phyloP scores from a whole-genome alignment of 352 stramenopile genomes.

The Phytopythium litorale region DNA sequence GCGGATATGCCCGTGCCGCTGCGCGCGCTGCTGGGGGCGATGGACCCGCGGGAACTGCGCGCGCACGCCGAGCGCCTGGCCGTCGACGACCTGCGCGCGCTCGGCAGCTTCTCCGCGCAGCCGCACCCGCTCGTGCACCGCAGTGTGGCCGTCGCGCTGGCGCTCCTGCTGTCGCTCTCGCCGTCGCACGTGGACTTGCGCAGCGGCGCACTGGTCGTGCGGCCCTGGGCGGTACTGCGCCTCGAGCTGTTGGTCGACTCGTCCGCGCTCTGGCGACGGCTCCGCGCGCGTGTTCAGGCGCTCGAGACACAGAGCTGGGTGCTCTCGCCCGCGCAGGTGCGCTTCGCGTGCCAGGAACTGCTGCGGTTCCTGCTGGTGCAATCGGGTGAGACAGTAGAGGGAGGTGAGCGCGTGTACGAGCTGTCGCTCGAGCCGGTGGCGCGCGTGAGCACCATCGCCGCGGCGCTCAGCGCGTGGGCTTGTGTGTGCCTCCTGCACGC shows the following conservation, averaged over 20 bases:
- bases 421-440: slow-evolving; percentile 13
- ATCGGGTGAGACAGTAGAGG: background rate
- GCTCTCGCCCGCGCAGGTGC: slow-evolving; percentile 28
- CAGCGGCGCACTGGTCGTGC: slow-evolving; percentile 11
- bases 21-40: background rate
- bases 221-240: slow-evolving; percentile 46
- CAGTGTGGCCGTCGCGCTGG: slow-evolving; percentile 30
- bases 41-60: slow-evolving; percentile 17
- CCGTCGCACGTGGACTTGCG: slow-evolving; percentile 11
- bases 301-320: slow-evolving; percentile 18
- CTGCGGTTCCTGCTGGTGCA: slow-evolving; percentile 11
- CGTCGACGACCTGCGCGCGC: slow-evolving; percentile 34
- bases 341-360: slow-evolving; percentile 31
- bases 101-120: slow-evolving; percentile 35
- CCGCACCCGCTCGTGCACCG: slow-evolving; percentile 40
- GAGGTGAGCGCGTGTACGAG: background rate
- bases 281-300: slow-evolving; percentile 34
- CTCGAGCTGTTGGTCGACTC: slow-evolving; percentile 41
- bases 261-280: slow-evolving; percentile 25
- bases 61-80: slow-evolving; percentile 24
- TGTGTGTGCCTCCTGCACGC: slow-evolving; percentile 29
- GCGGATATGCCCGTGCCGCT: background rate
- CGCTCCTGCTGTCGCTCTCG: slow-evolving; percentile 38
- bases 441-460: slow-evolving; percentile 43
- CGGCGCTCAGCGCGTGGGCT: slow-evolving; percentile 41